Evolutionary conservation across 106 monocot species (phyloP).

Genomic region (Alisma plantagoaquatica): DNA sequence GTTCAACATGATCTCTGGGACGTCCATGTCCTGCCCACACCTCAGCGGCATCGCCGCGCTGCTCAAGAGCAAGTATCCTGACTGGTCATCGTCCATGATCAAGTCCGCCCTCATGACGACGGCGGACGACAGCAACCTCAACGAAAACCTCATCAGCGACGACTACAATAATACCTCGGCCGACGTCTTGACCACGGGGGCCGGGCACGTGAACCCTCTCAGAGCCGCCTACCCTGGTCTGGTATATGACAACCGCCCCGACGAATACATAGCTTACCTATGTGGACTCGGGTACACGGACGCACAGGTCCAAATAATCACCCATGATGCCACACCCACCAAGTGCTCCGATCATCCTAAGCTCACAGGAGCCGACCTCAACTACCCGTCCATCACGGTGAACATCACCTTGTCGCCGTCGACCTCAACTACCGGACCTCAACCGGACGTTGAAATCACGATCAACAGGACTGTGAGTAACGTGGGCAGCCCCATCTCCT

Average conservation of each 20-base stretch:
- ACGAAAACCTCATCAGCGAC: conserved; percentile 53
- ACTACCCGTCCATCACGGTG: conserved; percentile 72
- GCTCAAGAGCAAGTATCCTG: no score
- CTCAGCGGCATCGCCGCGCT: no score
- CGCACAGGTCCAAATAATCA: conserved; percentile 44
- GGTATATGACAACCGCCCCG: no score
- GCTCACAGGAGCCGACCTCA: conserved; percentile 33
- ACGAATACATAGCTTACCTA: conserved; percentile 57
- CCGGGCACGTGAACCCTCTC: conserved; percentile 55
- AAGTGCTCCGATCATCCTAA: conserved; percentile 20
- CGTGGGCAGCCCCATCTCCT: conserved; percentile 40
- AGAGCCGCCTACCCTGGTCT: no score
- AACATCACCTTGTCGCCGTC: conserved; percentile 26
- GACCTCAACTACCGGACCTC: background rate
- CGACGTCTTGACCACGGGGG: conserved; percentile 38
- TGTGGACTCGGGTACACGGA: conserved; percentile 50
- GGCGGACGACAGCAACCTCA: conserved; percentile 35
- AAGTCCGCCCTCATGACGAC: conserved; percentile 76
- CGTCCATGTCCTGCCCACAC: no score
- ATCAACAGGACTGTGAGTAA: conserved; percentile 45
- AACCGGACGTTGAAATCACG: conserved; percentile 11
- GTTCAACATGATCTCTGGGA: no score
- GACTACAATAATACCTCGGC: conserved; percentile 14
- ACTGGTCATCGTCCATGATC: conserved; percentile 82
- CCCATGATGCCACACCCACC: conserved; percentile 18